phyloP scores from a whole-genome alignment of 2,329 filamentous ascomycete species.

The Eutypella sp. region DNA sequence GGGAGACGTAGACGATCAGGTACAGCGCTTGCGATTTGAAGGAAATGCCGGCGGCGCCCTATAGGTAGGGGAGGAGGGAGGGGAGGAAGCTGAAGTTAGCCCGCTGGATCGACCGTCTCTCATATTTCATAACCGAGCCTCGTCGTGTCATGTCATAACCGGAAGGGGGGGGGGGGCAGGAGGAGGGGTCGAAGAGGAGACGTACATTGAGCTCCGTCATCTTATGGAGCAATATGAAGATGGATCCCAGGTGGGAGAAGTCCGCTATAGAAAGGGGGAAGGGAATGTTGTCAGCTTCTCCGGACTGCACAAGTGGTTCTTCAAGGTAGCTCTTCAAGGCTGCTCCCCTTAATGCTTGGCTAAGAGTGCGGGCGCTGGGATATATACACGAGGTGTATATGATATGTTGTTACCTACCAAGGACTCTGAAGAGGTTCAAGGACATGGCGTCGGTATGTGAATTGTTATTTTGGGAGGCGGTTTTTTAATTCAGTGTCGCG shows the following conservation, averaged over 20 bases:
- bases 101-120: too few relatives aligned
- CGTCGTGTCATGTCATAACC: too few relatives aligned
- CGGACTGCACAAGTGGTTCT: not conserved
- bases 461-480: too few relatives aligned
- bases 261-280: conserved; percentile 58
- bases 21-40: conserved; percentile 98
- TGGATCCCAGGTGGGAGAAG: conserved; percentile 90
- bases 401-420: conserved; percentile 43
- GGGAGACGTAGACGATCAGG: conserved; percentile 85
- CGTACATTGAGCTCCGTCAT: conserved; percentile 88
- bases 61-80: conserved; percentile 20
- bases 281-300: conserved; percentile 3
- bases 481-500: too few relatives aligned
- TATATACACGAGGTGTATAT: too few relatives aligned
- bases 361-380: too few relatives aligned
- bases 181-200: conserved; percentile 8
- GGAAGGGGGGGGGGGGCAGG: not conserved
- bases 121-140: too few relatives aligned
- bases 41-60: conserved; percentile 96
- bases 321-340: too few relatives aligned
- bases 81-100: conserved; percentile 16
- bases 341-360: too few relatives aligned
- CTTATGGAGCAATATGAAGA: conserved; percentile 92
- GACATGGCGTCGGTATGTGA: conserved; percentile 31
- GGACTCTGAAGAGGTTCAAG: conserved; percentile 55